Conservation (phyloP, 78 protist genomes). For the Dictyostelium capitatum region DNA sequence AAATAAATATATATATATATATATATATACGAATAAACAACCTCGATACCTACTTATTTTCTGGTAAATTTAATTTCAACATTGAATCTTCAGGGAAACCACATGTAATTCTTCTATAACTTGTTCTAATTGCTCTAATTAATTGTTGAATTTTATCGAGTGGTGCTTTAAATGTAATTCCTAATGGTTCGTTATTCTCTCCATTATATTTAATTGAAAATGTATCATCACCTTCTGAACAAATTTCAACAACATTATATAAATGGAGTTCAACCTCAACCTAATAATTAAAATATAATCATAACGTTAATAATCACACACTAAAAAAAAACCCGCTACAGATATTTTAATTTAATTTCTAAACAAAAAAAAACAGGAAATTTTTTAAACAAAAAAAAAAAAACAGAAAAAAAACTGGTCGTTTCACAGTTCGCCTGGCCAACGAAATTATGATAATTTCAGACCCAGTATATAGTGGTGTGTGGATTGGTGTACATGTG, state of each 20-base stretch:
- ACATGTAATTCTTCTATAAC: slow-evolving; percentile 64
- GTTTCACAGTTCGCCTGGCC: background rate
- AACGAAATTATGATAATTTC: background rate
- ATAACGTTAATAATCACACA: too few relatives aligned
- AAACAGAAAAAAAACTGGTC: background rate
- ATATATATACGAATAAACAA: background rate
- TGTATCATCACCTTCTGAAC: slow-evolving; percentile 1
- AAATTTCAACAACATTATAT: slow-evolving; percentile 54
- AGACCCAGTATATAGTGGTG: background rate
- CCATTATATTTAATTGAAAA: slow-evolving; percentile 35
- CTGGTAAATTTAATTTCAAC: slow-evolving; percentile 49
- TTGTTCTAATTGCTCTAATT: slow-evolving; percentile 52
- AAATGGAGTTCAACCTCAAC: slow-evolving; percentile 67
- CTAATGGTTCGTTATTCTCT: slow-evolving; percentile 28
- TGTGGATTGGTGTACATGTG: background rate
- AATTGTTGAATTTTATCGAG: slow-evolving; percentile 38
- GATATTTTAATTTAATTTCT: background rate
- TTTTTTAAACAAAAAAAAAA: background rate
- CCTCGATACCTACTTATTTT: slow-evolving; percentile 1
- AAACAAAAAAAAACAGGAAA: background rate
- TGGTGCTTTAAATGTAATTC: slow-evolving; percentile 45
- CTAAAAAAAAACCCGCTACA: background rate
- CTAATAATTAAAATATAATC: background rate
- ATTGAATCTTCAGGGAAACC: slow-evolving; percentile 24
- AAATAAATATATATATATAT: background rate